These are phyloP conservation scores for Jatropha podagrica DNA, from an alignment of 441 rosid species.

Conservation along the genomic window DNA sequence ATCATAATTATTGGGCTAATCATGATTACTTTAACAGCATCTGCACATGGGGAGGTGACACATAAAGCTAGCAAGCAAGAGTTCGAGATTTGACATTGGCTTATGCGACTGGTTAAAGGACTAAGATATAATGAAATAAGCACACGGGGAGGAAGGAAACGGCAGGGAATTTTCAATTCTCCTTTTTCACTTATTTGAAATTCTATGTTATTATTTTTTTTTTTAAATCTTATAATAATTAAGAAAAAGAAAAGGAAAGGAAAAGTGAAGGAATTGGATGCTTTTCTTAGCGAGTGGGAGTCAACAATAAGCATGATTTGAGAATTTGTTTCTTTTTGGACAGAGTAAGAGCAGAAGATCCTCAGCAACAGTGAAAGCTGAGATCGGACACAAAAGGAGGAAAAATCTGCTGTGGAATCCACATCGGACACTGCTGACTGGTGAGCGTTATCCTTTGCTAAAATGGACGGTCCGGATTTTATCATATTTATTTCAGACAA, in stretches of 20 bases:
- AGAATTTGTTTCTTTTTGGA: not conserved
- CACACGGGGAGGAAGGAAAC: constrained; percentile 10
- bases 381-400: constrained; percentile 15
- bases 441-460: not conserved
- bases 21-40: not conserved
- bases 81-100: constrained; percentile 2
- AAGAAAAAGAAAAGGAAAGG: not conserved
- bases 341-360: not conserved
- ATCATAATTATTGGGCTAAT: not conserved
- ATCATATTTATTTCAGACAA: not conserved
- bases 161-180: no score
- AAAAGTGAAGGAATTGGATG: not conserved
- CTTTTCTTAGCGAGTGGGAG: not conserved
- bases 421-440: not conserved
- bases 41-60: constrained; percentile 9
- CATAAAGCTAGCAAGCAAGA: no score
- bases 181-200: not conserved
- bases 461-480: constrained; percentile 23
- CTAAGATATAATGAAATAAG: constrained; percentile 20
- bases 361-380: constrained; percentile 21
- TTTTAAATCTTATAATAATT: not conserved
- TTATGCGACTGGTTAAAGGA: not conserved
- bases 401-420: constrained; percentile 16
- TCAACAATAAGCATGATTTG: constrained; percentile 13
- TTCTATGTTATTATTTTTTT: not conserved